phyloP scores from a whole-genome alignment of 805 yeast genomes.

The Barnettozyma vustinii region DNA sequence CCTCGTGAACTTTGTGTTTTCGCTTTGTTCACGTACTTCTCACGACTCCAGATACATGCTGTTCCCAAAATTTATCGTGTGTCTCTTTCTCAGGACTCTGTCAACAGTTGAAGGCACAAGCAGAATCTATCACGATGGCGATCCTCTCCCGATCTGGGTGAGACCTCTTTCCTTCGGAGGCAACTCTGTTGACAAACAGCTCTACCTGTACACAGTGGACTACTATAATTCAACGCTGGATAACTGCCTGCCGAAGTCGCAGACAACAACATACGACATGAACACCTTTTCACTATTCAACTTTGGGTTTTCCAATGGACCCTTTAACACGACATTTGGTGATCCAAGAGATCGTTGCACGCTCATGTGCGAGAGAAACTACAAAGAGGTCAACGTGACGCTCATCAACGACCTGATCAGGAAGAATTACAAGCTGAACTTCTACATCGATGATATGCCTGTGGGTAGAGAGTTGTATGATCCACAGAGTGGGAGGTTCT shows the following conservation, averaged over 20 bases:
- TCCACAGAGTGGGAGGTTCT: constrained; percentile 23
- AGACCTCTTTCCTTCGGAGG: constrained; percentile 25
- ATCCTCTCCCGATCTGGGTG: constrained; percentile 17
- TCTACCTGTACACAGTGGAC: constrained; percentile 23
- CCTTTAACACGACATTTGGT: constrained; percentile 19
- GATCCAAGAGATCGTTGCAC: constrained; percentile 10
- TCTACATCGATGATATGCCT: constrained; percentile 27
- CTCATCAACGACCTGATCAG: constrained; percentile 24
- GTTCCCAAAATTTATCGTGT: not conserved
- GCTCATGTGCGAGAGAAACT: constrained; percentile 15
- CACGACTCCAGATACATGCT: not conserved
- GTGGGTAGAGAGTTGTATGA: constrained; percentile 27
- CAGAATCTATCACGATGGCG: constrained; percentile 14
- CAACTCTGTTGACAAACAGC: constrained; percentile 18
- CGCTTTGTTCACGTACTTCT: too few relatives aligned
- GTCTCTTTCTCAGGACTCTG: not conserved
- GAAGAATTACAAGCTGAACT: constrained; percentile 26
- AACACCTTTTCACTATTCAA: constrained; percentile 14
- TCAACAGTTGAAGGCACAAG: not conserved
- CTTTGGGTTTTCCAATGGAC: constrained; percentile 16
- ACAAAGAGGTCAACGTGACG: constrained; percentile 22
- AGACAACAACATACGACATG: constrained; percentile 5
- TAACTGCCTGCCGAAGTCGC: constrained; percentile 15
- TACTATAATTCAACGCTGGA: constrained; percentile 21
- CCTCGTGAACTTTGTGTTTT: too few relatives aligned